phyloP scores from a whole-genome alignment of 805 yeast species.

The Candida bentonensis region DNA sequence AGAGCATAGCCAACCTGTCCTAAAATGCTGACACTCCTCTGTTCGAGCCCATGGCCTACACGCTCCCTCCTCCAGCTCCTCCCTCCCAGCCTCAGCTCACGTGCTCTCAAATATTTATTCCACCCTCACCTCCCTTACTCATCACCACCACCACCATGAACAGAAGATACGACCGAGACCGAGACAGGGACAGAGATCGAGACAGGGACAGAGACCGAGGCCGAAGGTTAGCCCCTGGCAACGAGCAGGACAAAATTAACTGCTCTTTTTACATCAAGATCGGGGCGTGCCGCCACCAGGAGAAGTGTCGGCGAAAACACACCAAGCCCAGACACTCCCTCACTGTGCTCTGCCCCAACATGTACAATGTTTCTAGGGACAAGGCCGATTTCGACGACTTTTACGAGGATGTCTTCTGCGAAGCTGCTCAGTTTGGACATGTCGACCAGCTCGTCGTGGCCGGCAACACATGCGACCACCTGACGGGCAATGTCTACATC shows the following conservation, averaged over 20 bases:
- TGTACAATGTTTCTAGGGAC: conserved; percentile 38
- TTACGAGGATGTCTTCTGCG: conserved; percentile 59
- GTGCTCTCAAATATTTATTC: no score
- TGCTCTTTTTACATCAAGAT: conserved; percentile 51
- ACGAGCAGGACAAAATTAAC: neutral
- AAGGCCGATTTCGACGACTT: conserved; percentile 38
- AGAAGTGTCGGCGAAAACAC: conserved; percentile 62
- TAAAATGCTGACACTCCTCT: no score
- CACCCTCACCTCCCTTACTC: no score
- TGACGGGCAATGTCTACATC: conserved; percentile 77
- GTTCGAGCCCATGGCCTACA: no score
- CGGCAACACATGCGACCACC: conserved; percentile 69
- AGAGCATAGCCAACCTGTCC: no score
- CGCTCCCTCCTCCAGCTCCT: no score
- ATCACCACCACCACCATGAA: no score
- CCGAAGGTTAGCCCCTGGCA: no score
- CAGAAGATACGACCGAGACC: no score
- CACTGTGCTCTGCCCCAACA: conserved; percentile 49
- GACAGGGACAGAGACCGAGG: no score
- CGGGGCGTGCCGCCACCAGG: conserved; percentile 92
- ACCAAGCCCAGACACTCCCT: conserved; percentile 49
- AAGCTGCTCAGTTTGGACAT: conserved; percentile 35
- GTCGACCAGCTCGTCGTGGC: conserved; percentile 58
- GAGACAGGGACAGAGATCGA: no score
- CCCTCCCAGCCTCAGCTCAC: no score